phyloP scores from a whole-genome alignment of 83 land plant species.

The Picea abies region DNA sequence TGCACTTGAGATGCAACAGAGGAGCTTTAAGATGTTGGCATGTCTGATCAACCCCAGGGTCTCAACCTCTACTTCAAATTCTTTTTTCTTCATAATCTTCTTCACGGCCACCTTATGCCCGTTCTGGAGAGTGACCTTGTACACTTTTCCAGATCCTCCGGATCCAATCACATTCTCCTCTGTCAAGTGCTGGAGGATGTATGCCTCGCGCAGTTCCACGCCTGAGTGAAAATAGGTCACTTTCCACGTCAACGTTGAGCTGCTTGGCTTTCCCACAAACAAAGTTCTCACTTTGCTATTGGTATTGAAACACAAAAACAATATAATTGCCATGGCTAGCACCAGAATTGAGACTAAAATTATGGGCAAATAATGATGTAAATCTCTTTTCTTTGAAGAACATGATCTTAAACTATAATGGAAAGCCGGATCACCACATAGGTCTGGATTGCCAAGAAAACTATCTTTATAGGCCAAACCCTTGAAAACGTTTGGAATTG shows the following conservation, averaged over 20 bases:
- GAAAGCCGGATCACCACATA: too few relatives aligned
- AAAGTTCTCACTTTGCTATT: too few relatives aligned
- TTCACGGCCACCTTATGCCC: conserved; percentile 70
- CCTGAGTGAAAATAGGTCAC: too few relatives aligned
- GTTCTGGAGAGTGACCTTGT: conserved; percentile 39
- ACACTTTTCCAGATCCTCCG: conserved; percentile 49
- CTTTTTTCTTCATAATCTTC: conserved; percentile 46
- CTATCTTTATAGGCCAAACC: conserved; percentile 9
- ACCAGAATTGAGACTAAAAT: too few relatives aligned
- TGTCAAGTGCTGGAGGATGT: conserved; percentile 23
- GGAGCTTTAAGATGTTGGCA: conserved; percentile 35
- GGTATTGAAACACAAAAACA: too few relatives aligned
- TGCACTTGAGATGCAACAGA: conserved; percentile 27
- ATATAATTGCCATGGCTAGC: too few relatives aligned
- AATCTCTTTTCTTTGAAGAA: too few relatives aligned
- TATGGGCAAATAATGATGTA: too few relatives aligned
- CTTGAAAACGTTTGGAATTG: conserved; percentile 14
- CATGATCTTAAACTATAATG: too few relatives aligned
- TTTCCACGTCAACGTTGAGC: too few relatives aligned
- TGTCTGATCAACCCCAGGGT: conserved; percentile 22
- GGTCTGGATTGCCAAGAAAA: too few relatives aligned
- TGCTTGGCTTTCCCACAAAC: too few relatives aligned
- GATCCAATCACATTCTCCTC: conserved; percentile 36
- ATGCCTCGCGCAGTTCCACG: conserved; percentile 17
- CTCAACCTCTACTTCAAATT: conserved; percentile 28